A percentile compares a stretch with the other conserved stretches of the same genome.
phyloP scores from a whole-genome alignment of 495 filamentous ascomycete genomes.

The Aspergillus mulundensis region DNA sequence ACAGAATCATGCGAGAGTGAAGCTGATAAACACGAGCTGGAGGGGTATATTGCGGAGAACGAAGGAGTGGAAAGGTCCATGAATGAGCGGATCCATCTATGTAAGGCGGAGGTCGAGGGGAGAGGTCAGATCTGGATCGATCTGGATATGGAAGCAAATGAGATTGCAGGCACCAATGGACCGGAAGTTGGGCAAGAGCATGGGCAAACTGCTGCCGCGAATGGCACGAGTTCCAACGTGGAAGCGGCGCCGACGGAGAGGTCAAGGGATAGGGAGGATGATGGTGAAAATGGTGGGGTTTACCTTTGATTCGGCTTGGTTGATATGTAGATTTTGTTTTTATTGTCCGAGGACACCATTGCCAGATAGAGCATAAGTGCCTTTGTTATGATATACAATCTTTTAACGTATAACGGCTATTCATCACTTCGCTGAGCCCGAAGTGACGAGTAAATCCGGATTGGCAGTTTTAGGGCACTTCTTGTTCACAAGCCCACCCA shows the following conservation, averaged over 20 bases:
- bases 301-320: constrained; percentile 49
- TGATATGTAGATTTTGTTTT: too few species aligned
- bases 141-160: constrained; percentile 29
- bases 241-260: neutral
- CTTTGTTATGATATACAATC: neutral
- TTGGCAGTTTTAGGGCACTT: too few species aligned
- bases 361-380: too few species aligned
- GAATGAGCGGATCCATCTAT: constrained; percentile 62
- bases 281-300: constrained; percentile 57
- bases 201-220: neutral
- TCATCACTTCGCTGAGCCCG: too few species aligned
- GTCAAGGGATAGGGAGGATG: constrained; percentile 13
- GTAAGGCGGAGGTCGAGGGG: constrained; percentile 70
- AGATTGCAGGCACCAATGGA: neutral
- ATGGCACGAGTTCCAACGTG: neutral
- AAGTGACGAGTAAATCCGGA: too few species aligned
- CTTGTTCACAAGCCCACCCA: too few species aligned
- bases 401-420: too few species aligned
- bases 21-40: constrained; percentile 60
- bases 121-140: constrained; percentile 70
- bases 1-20: constrained; percentile 47
- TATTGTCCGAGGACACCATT: too few species aligned
- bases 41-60: constrained; percentile 59
- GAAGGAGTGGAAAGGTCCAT: constrained; percentile 67
- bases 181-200: neutral